Evolutionary conservation across 2,329 filamentous ascomycete genomes (phyloP), one percentile per base, ranked within the genome.

Genomic region (Huntiella moniliformis): DNA sequence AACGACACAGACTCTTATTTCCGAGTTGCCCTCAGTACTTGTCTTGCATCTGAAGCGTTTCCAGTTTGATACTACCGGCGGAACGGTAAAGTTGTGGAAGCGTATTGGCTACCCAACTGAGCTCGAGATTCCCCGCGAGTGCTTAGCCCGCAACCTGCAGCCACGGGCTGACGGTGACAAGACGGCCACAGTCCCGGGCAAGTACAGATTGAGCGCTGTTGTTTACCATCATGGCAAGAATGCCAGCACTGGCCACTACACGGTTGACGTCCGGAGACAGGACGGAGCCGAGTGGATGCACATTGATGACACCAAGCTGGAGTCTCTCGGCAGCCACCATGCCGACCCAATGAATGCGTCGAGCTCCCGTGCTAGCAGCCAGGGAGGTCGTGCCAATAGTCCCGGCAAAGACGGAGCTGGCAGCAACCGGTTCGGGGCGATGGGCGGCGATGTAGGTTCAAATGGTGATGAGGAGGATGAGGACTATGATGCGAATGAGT

Each of bases 201-300:
- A 79, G 57, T 98, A 96, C 61, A 77, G 76, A 42, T 73, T 98
- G 11, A 91, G 79, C 51, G 82, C 80, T 15, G 91, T 93, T 28
- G 86, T 98, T 16, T 98, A 98, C 58, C 91, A 98, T 57, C 91
- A 98, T 55, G 91, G 91, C 50, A 95, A 93, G 67, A 93, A 92
- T 55, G 91, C 91, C 33, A 92, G 82, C 52, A 87, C 85, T 44
- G 91, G 91, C 3, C 91, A 98, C 60, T 98, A 98, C 61, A 98
- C 91, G 1, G 88, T 92, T n/a, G 91, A 98, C 60, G 81, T 95
- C 36, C 77, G 87, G 48, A 80, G 91, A 44, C 88, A 96, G 61
- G 91, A 98, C 58, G 85, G 81, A n/a, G 75, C 75, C 16, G 87
- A 95, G 61, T 98, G 91, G 91, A 82, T 98, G 47, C 82, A 88